Percentiles rank a stretch among this genome's conserved stretches.
These are phyloP conservation scores for Pestalotiopsis sp. DNA, from an alignment of 2,329 filamentous ascomycete genomes.

Conservation along the genomic window DNA sequence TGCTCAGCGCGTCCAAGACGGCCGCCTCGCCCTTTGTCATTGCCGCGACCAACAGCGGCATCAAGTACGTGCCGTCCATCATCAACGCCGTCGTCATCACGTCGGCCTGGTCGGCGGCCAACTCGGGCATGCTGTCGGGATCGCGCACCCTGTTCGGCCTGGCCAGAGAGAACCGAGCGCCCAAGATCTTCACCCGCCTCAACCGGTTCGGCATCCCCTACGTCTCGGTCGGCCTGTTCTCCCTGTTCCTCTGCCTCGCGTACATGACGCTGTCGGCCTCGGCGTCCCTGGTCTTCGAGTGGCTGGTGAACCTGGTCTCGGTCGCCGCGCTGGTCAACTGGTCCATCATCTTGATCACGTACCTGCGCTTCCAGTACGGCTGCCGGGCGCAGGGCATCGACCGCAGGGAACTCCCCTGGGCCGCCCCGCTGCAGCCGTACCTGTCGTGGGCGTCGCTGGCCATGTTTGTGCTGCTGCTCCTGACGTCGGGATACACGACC, in stretches of 20 bases:
- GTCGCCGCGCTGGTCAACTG: conserved; percentile 24
- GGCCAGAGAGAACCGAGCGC: conserved; percentile 48
- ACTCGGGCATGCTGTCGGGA: conserved; percentile 46
- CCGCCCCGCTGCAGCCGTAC: conserved; percentile 28
- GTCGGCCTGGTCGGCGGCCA: conserved; percentile 42
- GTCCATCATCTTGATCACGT: conserved; percentile 23
- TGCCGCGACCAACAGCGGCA: conserved; percentile 44
- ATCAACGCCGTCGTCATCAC: conserved; percentile 40
- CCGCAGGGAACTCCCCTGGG: conserved; percentile 26
- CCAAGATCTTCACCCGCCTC: conserved; percentile 44
- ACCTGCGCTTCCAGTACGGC: conserved; percentile 23
- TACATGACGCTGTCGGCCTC: conserved; percentile 19
- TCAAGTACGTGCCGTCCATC: conserved; percentile 35
- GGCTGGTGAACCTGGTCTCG: conserved; percentile 27
- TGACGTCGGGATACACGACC: conserved; percentile 28
- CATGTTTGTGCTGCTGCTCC: conserved; percentile 22
- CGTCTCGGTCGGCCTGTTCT: conserved; percentile 21
- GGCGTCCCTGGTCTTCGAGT: conserved; percentile 24
- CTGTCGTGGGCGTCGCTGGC: conserved; percentile 23
- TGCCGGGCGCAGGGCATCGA: conserved; percentile 25
- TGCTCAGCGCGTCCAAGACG: conserved; percentile 32
- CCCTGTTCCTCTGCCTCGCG: conserved; percentile 10
- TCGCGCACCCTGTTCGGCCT: conserved; percentile 48
- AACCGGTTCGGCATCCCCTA: conserved; percentile 44
- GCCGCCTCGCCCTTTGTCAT: conserved; percentile 53